Conservation (phyloP, 108 stramenopile genomes). For the Craspedostauros australis region DNA sequence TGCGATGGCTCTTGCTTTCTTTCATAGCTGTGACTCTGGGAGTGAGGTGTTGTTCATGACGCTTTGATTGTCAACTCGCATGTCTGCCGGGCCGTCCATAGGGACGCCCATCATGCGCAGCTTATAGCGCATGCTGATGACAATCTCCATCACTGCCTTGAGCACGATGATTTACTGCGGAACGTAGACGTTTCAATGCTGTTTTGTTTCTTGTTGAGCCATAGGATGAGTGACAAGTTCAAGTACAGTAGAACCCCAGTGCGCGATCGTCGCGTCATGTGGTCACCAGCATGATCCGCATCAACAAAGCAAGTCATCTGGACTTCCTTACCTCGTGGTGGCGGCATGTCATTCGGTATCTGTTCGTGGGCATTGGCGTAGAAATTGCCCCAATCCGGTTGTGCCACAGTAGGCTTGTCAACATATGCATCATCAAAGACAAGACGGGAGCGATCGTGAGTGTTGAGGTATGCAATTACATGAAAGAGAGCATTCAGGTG, state of each 20-base stretch:
- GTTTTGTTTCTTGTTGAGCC: conserved; percentile 32
- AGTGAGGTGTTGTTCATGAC: conserved; percentile 13
- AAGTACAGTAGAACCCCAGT: conserved; percentile 39
- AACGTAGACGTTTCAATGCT: conserved; percentile 35
- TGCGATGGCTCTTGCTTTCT: conserved; percentile 32
- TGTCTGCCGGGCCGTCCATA: conserved; percentile 8
- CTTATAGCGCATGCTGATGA: conserved; percentile 33
- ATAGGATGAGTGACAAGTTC: conserved; percentile 28
- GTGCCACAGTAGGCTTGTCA: too few species aligned
- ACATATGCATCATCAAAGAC: too few species aligned
- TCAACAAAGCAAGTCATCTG: conserved; percentile 27
- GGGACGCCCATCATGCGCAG: conserved; percentile 42
- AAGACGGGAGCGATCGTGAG: conserved; percentile 9
- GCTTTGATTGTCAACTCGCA: conserved; percentile 26
- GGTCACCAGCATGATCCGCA: conserved; percentile 32
- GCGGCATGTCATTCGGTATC: too few species aligned
- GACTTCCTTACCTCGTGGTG: conserved; percentile 13
- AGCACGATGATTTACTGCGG: conserved; percentile 32
- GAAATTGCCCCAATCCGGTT: conserved; percentile 10
- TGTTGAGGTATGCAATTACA: conserved; percentile 12
- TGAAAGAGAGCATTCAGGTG: conserved; percentile 25
- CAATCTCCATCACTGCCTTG: conserved; percentile 18
- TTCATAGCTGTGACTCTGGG: conserved; percentile 35
- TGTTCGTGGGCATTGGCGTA: conserved; percentile 27
- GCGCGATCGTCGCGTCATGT: conserved; percentile 29